A percentile compares a stretch with the other conserved stretches of the same genome.
Conservation (phyloP, 345 rosid genomes). For the Brassica incana region DNA sequence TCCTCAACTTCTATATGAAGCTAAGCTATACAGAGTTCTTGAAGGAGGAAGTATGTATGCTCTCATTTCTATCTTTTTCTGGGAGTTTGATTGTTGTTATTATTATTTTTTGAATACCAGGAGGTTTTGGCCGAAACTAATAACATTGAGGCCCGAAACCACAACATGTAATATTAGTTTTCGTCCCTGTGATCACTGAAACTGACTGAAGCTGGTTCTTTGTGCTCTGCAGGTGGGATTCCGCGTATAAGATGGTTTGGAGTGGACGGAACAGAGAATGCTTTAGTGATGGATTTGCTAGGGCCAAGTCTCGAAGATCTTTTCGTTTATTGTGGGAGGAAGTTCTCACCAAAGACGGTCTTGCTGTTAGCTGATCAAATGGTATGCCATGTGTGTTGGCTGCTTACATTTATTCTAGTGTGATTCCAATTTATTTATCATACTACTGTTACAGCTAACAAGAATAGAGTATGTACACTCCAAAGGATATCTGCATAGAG, state of each 20-base stretch:
- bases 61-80: neutral
- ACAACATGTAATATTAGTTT: no score
- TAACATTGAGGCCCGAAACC: no score
- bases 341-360: slow-evolving; percentile 85
- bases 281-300: slow-evolving; percentile 77
- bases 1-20: slow-evolving; percentile 88
- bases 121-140: no score
- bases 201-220: neutral
- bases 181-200: no score
- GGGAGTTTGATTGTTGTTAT: neutral
- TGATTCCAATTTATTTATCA: neutral
- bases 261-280: slow-evolving; percentile 73
- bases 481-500: slow-evolving; percentile 84
- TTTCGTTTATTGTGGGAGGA: slow-evolving; percentile 86
- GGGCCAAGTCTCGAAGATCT: slow-evolving; percentile 97
- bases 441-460: slow-evolving; percentile 46
- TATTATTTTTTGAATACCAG: neutral
- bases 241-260: slow-evolving; percentile 87
- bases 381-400: slow-evolving; percentile 44
- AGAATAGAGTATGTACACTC: slow-evolving; percentile 81
- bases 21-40: slow-evolving; percentile 72
- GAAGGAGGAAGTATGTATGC: slow-evolving; percentile 89
- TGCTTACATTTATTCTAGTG: neutral
- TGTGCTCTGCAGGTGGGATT: slow-evolving; percentile 62
- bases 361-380: slow-evolving; percentile 91